Conservation (phyloP, 768 basidiomycete genomes). For the Rhodosporidiobolus odoratus region DNA sequence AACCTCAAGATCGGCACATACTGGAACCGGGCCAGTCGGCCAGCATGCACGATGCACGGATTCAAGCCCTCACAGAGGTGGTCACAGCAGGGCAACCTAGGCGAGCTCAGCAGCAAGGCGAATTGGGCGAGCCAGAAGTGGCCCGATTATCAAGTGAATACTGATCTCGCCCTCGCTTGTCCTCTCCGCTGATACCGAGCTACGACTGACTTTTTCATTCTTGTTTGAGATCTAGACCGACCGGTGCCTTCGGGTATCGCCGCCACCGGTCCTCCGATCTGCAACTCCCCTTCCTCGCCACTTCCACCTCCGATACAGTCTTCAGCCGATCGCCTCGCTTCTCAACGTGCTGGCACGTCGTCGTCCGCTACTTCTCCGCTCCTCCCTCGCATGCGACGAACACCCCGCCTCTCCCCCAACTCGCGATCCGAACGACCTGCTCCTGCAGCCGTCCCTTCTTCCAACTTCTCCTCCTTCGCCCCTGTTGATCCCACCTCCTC, state of each 20-base stretch:
- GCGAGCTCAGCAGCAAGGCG: too few species aligned
- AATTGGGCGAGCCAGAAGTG: too few species aligned
- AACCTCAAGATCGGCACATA: too few species aligned
- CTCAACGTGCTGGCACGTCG: background rate
- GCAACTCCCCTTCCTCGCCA: background rate
- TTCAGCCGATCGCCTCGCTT: background rate
- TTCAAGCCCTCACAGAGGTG: too few species aligned
- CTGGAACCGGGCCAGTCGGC: too few species aligned
- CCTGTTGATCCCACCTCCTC: background rate
- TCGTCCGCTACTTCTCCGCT: background rate
- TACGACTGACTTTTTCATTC: too few species aligned
- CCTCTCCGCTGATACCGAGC: too few species aligned
- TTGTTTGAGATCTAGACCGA: background rate
- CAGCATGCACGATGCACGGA: too few species aligned
- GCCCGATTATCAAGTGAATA: too few species aligned
- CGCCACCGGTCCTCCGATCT: background rate
- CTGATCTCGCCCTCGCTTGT: too few species aligned
- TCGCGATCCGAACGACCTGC: conserved; percentile 18
- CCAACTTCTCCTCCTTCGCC: conserved; percentile 3
- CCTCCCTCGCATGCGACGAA: conserved; percentile 11
- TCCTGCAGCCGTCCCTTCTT: conserved; percentile 12
- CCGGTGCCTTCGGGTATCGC: background rate
- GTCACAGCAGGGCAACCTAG: too few species aligned
- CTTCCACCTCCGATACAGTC: background rate
- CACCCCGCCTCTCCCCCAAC: conserved; percentile 4